Evolutionary conservation across 2,329 filamentous ascomycete species (phyloP), one percentile per base, ranked within the genome.

Genomic region (Lojkania enalia): DNA sequence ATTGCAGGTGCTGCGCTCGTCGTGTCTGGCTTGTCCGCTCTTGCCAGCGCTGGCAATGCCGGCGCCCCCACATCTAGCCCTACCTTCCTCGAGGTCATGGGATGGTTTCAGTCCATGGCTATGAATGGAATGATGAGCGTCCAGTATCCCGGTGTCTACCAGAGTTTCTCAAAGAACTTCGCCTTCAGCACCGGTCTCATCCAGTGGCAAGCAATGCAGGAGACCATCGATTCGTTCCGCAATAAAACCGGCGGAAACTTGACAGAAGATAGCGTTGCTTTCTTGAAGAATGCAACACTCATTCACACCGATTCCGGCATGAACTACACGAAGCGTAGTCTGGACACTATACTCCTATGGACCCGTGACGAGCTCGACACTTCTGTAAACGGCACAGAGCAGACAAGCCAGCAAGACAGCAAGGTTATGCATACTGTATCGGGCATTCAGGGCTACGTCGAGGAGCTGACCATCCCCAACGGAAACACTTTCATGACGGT

Each of bases 401-500:
- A 70, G 19, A 57, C 58, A 29, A 55, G 44, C 9, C 58, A 55
- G 19, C 66, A 63, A 13, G 69, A 72, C 41, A 67, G 60, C 60
- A 77, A 77, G 51, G 58, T 77, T 33, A 72, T 80, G 46, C 74
- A 80, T 41, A 67, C 76, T 2, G 87, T 95, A 23, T 78, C 81
- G 36, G 89, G 90, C 40, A 87, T 97, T 60, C 81, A 91, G 67
- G 88, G 82, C 20, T 95, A 87, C 61, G 86, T 85, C n/a, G 84
- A 96, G 65, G 79, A 91, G 66, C 80, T 96, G 45, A 84, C 82
- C 32, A 90, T 97, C 41, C 94, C 94, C 14, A 82, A 87, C 57
- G 84, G 88, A 37, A 95, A 96, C 73, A 90, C 90, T 1, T 97
- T 97, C 75, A 95, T 99, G 91, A 96, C 90, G 0, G 85, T 96